Evolutionary conservation across 441 rosid genomes (phyloP).

Genomic region (Croton laevigatus): DNA sequence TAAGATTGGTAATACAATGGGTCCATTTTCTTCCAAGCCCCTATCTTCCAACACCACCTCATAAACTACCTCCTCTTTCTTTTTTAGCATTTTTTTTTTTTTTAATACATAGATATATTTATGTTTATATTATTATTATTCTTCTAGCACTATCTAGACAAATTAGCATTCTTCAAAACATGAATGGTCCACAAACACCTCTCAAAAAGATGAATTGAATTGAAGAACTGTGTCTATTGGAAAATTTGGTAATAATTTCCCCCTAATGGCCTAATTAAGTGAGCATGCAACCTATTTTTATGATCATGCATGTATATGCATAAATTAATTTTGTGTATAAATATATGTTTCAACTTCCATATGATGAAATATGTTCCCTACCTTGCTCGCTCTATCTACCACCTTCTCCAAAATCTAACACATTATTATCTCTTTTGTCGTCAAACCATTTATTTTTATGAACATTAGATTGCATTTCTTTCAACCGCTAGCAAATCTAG

Average conservation of each 20-base stretch:
- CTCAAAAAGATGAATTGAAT: background rate
- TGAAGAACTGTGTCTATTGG: conserved; percentile 38
- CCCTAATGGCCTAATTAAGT: conserved; percentile 26
- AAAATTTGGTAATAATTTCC: conserved; percentile 29
- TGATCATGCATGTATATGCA: conserved; percentile 33
- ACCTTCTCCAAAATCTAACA: conserved; percentile 20
- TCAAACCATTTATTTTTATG: background rate
- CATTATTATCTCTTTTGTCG: conserved; percentile 23
- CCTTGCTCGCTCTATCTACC: conserved; percentile 53
- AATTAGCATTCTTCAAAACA: conserved; percentile 42
- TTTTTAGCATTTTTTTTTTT: background rate
- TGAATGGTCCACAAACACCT: conserved; percentile 53
- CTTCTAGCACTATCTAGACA: conserved; percentile 61
- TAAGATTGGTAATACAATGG: conserved; percentile 22
- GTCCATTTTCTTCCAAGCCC: conserved; percentile 25
- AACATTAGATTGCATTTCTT: no score
- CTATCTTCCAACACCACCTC: conserved; percentile 26
- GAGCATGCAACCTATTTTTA: conserved; percentile 42
- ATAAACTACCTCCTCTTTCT: conserved; percentile 1
- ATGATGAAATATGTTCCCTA: conserved; percentile 98
- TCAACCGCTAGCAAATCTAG: no score
- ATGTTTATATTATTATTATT: conserved; percentile 28
- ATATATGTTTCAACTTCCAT: conserved; percentile 51
- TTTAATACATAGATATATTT: conserved; percentile 18
- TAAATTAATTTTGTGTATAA: conserved; percentile 8